These are phyloP conservation scores for Coriolopsis trogii DNA, from an alignment of 1,284 basidiomycete species.

Conservation along the genomic window DNA sequence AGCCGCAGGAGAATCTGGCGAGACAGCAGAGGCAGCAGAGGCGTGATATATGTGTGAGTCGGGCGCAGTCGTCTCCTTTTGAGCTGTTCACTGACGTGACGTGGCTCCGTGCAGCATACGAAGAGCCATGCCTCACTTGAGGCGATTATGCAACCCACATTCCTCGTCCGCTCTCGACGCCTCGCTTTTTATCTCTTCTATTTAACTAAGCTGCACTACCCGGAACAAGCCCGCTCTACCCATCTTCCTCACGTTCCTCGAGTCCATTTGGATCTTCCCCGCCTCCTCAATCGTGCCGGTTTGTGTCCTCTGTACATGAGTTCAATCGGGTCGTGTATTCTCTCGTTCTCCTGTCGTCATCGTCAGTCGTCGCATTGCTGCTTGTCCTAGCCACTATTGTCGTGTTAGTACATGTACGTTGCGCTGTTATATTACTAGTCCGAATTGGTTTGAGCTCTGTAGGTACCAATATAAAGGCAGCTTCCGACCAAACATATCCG, in stretches of 20 bases:
- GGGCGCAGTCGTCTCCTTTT: background rate
- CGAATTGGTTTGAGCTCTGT: constrained; percentile 22
- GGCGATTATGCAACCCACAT: constrained; percentile 17
- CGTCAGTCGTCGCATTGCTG: constrained; percentile 25
- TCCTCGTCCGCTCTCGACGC: constrained; percentile 21
- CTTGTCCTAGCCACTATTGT: constrained; percentile 22
- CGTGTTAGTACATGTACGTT: constrained; percentile 26
- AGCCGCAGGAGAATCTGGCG: constrained; percentile 30
- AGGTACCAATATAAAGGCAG: constrained; percentile 17
- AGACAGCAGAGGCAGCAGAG: constrained; percentile 17
- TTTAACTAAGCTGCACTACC: constrained; percentile 17
- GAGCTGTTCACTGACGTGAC: constrained; percentile 3
- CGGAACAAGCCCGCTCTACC: constrained; percentile 12
- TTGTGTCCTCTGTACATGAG: constrained; percentile 19
- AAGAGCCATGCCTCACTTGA: constrained; percentile 2
- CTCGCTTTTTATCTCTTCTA: constrained; percentile 29
- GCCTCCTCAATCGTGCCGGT: constrained; percentile 8
- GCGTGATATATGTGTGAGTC: constrained; percentile 24
- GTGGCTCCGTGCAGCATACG: constrained; percentile 11
- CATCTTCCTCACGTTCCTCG: constrained; percentile 12
- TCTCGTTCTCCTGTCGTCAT: constrained; percentile 12
- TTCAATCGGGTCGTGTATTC: constrained; percentile 13
- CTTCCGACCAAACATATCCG: background rate
- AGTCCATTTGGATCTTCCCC: constrained; percentile 10
- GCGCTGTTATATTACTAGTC: constrained; percentile 32